Percentiles rank a stretch among this genome's conserved stretches.
These are phyloP conservation scores for Tuber umbilicatum DNA, from an alignment of 495 filamentous ascomycete species.

Conservation along the genomic window DNA sequence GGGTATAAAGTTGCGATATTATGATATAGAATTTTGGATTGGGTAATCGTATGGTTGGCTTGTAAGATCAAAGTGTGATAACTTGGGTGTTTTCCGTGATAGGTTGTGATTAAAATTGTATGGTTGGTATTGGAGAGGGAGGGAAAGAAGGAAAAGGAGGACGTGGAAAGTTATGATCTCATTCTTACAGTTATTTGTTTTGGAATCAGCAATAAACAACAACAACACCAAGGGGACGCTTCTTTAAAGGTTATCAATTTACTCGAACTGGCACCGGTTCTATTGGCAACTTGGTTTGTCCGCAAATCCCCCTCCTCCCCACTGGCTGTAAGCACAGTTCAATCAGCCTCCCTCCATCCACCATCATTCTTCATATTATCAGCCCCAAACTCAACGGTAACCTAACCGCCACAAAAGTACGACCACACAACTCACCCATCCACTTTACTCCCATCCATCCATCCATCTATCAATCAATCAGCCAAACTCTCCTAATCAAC, in stretches of 20 bases:
- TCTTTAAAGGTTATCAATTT: background rate
- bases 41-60: background rate
- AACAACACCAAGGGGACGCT: background rate
- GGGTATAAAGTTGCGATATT: background rate
- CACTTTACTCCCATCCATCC: background rate
- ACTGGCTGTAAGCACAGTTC: background rate
- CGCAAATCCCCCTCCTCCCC: background rate
- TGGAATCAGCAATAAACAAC: background rate
- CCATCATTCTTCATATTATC: background rate
- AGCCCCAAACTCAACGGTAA: conserved; percentile 12
- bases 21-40: background rate
- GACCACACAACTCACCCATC: conserved; percentile 4
- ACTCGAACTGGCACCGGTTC: background rate
- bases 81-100: background rate
- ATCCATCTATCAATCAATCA: background rate
- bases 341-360: background rate
- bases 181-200: background rate
- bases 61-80: background rate
- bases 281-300: background rate
- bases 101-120: background rate
- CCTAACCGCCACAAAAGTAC: conserved; percentile 13
- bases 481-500: background rate
- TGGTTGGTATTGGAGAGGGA: background rate
- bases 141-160: background rate
- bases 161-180: background rate